Base-by-base conservation (phyloP, 2,329 filamentous ascomycete species). In the Coleophoma crateriformis region DNA sequence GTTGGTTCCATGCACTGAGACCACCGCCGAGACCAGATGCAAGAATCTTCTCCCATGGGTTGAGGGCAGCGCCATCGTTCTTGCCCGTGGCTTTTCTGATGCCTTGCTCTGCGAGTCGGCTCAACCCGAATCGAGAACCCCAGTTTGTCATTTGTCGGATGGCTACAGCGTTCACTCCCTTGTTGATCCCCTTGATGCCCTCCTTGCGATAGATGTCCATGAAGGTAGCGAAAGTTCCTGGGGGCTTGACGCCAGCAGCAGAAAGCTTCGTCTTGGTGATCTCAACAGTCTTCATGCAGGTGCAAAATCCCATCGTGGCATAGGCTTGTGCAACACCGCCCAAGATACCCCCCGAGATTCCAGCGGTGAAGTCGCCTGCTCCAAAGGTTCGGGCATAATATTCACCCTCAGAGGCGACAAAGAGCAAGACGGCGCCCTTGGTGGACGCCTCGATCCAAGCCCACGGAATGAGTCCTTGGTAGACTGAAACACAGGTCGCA, bases 361-460 rank as follows among this genome's bases (percentile, higher is more conserved):
- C 94, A 60, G 85, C 83, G 46, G 87, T 77, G 71, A 99, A 97
- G 71, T 95, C 87, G 64, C 79, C 82, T 55, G 90, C 92, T 61
- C 94, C 94, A 55, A 85, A 81, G 59, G 78, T 76, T 66, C 88
- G 89, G 62, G 91, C 92, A 69, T 94, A 88, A 81, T 87, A 99
- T 72, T 99, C 94, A 73, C 90, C 92, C 75, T 99, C 94, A 64
- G 92, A 95, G 60, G 94, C 94, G 70, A 99, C 92, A 76, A 99
- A 99, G 71, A 99, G 88, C 67, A 99, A 88, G 63, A 99, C 94
- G 64, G 94, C 94, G 69, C 94, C 94, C 78, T 99, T 99, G 75
- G 94, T 97, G 67, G 92, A 97, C 68, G 94, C 94, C 82, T 99
- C 94, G 75, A 99, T 97, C 94, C 94, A 99, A 72, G 94, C 94